These are phyloP conservation scores for Metarhizium brunneum DNA, from an alignment of 2,329 filamentous ascomycete species.

Conservation along the genomic window DNA sequence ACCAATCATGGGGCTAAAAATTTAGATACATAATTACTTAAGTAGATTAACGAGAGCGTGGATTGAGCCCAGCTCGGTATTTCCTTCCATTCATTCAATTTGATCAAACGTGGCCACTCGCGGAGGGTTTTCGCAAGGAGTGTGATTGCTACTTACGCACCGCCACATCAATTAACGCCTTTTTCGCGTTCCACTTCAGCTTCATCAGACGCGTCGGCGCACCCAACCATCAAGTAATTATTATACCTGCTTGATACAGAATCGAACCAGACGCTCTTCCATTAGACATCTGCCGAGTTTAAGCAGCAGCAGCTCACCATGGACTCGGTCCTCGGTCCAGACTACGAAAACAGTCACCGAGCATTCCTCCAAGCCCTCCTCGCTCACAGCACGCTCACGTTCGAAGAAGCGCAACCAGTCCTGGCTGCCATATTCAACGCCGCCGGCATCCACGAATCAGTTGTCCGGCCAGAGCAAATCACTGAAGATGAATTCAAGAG, in stretches of 20 bases:
- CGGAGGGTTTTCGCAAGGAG: no score
- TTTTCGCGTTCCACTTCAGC: background rate
- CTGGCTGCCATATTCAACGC: constrained; percentile 67
- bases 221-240: no score
- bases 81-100: no score
- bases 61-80: no score
- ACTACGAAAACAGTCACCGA: constrained; percentile 58
- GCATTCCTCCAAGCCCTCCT: constrained; percentile 89
- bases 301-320: constrained; percentile 3
- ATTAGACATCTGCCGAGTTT: background rate
- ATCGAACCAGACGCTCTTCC: background rate
- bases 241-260: no score
- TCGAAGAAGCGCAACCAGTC: constrained; percentile 61
- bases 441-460: constrained; percentile 25
- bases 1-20: no score
- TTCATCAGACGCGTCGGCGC: no score
- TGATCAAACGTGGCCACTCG: no score
- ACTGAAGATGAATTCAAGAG: constrained; percentile 57
- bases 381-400: constrained; percentile 67
- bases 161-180: background rate
- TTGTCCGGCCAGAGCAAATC: constrained; percentile 51
- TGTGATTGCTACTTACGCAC: no score
- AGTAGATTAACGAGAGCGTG: no score
- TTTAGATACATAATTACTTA: no score
- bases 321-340: constrained; percentile 20